phyloP scores from a whole-genome alignment of 1,139 yeast species.

The Pichia sp. region DNA sequence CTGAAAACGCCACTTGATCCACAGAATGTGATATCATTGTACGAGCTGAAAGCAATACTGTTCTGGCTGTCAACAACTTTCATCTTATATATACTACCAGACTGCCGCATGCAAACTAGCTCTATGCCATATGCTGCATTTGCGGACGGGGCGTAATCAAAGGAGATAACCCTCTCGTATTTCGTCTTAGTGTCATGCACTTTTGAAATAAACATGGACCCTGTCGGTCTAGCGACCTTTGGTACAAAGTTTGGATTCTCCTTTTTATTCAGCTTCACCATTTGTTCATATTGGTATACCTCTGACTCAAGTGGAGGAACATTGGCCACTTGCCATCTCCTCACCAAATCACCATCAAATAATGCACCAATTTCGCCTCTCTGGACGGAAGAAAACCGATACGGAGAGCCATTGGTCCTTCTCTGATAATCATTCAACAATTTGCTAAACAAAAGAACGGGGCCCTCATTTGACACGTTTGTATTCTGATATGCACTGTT shows the following conservation, averaged over 20 bases:
- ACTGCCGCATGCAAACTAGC: constrained; percentile 81
- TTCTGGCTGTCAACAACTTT: constrained; percentile 66
- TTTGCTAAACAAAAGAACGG: constrained; percentile 63
- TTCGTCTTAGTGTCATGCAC: constrained; percentile 75
- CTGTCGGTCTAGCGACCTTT: constrained; percentile 39
- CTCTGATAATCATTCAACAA: constrained; percentile 61
- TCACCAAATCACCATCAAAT: constrained; percentile 69
- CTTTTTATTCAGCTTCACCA: constrained; percentile 17
- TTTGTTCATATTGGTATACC: constrained; percentile 20
- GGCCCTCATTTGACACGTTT: constrained; percentile 43
- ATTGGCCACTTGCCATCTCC: constrained; percentile 77
- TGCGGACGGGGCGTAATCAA: constrained; percentile 69
- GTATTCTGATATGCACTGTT: constrained; percentile 25
- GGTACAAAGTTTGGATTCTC: constrained; percentile 32
- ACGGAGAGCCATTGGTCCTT: constrained; percentile 56
- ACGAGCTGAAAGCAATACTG: constrained; percentile 61
- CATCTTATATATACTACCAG: constrained; percentile 84
- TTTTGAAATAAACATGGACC: constrained; percentile 66
- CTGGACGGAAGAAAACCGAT: constrained; percentile 65
- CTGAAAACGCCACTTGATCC: constrained; percentile 59
- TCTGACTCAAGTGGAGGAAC: constrained; percentile 41
- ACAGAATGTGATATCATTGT: constrained; percentile 62
- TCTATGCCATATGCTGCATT: constrained; percentile 33
- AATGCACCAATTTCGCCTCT: constrained; percentile 75
- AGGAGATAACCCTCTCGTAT: constrained; percentile 76